Evolutionary conservation across 495 filamentous ascomycete species (phyloP).

Genomic region (Cladorrhinum samala): DNA sequence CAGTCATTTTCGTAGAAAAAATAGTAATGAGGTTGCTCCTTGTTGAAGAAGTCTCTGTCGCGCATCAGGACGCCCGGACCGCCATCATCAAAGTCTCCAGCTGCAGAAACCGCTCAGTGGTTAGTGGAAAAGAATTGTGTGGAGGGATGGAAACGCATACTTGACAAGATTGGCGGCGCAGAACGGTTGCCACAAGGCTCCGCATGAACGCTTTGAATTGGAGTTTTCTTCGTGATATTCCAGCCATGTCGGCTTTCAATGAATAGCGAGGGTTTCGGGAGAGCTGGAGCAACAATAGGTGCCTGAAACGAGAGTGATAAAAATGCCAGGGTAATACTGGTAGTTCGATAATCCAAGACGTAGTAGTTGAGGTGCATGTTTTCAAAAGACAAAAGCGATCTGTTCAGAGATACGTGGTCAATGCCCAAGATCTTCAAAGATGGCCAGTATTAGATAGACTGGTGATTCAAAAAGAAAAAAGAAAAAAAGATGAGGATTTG

Average conservation of each 20-base stretch:
- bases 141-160: not conserved
- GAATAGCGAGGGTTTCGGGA: no score
- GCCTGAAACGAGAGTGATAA: no score
- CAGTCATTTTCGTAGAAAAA: constrained; percentile 20
- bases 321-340: no score
- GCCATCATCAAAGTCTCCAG: constrained; percentile 9
- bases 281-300: no score
- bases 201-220: not conserved
- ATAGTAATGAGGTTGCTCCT: constrained; percentile 11
- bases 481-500: no score
- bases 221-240: not conserved
- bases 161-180: constrained; percentile 4
- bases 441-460: no score
- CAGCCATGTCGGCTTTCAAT: not conserved
- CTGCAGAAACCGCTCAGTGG: not conserved
- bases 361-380: no score
- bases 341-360: no score
- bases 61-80: constrained; percentile 11
- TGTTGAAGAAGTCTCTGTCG: constrained; percentile 12
- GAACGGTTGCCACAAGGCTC: not conserved
- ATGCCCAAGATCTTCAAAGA: no score
- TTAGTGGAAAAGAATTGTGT: not conserved
- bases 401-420: no score
- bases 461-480: no score
- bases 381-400: no score